Evolutionary conservation across 176 grass and related monocot genomes (phyloP).

Genomic region (Elymus sibiricus): DNA sequence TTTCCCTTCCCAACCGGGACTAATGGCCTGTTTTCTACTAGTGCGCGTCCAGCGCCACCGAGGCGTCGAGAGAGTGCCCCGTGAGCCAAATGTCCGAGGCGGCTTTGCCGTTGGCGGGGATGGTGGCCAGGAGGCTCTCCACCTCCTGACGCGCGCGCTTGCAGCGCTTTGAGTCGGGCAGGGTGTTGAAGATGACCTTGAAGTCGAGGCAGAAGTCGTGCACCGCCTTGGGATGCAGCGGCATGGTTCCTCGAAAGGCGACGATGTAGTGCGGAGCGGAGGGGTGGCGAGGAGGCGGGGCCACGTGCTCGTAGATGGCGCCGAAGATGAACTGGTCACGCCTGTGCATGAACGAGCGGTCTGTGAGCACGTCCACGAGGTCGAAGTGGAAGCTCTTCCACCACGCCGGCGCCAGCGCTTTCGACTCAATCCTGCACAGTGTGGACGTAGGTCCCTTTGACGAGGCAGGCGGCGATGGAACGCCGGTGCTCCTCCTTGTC

Average conservation of each 20-base stretch:
- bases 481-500: slow-evolving; percentile 3
- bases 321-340: not conserved
- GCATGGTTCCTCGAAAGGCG: not conserved
- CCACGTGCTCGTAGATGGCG: not conserved
- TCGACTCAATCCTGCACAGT: too few species aligned
- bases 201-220: too few species aligned
- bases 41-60: not conserved
- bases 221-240: too few species aligned
- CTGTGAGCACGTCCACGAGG: not conserved
- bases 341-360: not conserved
- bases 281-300: not conserved
- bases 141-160: not conserved
- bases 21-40: too few species aligned
- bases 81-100: not conserved
- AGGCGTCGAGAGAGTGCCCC: not conserved
- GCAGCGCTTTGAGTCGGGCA: not conserved
- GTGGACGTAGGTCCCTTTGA: not conserved
- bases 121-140: not conserved
- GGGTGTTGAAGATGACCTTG: not conserved
- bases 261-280: not conserved
- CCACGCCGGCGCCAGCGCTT: not conserved
- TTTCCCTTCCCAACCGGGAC: too few species aligned
- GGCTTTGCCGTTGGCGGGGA: too few species aligned
- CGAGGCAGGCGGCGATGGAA: not conserved
- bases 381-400: slow-evolving; percentile 21